phyloP scores from a whole-genome alignment of 2,329 filamentous ascomycete genomes.

The Ophiosphaerella korrae region DNA sequence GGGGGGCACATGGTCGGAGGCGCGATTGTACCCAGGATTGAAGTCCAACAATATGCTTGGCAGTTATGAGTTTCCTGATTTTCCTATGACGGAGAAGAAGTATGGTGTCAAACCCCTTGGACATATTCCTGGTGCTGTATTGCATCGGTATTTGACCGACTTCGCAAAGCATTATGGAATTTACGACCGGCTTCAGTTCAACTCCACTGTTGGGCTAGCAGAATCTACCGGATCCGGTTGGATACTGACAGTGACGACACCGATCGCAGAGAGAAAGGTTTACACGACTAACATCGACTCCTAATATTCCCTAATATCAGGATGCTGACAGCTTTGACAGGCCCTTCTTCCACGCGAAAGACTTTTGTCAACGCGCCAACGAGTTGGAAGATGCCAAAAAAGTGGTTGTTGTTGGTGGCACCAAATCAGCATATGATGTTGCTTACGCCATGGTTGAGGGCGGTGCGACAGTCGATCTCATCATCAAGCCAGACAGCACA shows the following conservation, averaged over 20 bases:
- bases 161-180: slow-evolving; percentile 52
- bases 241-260: slow-evolving; percentile 9
- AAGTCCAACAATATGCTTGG: slow-evolving; percentile 49
- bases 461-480: slow-evolving; percentile 60
- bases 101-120: slow-evolving; percentile 52
- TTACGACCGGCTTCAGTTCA: slow-evolving; percentile 53
- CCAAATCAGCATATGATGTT: slow-evolving; percentile 67
- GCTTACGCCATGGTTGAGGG: slow-evolving; percentile 58
- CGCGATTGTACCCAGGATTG: slow-evolving; percentile 47
- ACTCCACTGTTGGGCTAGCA: slow-evolving; percentile 56
- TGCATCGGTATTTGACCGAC: slow-evolving; percentile 61
- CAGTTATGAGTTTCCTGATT: slow-evolving; percentile 45
- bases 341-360: slow-evolving; percentile 62
- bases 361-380: slow-evolving; percentile 53
- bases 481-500: slow-evolving; percentile 60
- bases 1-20: slow-evolving; percentile 48
- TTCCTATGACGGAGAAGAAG: slow-evolving; percentile 18
- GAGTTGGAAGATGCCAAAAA: slow-evolving; percentile 38
- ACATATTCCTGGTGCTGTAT: slow-evolving; percentile 62
- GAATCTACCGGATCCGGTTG: slow-evolving; percentile 41
- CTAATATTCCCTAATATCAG: slow-evolving; percentile 58
- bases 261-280: background rate
- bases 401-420: slow-evolving; percentile 61
- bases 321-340: slow-evolving; percentile 57
- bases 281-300: slow-evolving; percentile 58